Conservation (phyloP, 2,329 filamentous ascomycete species). For the Pseudopyricularia cyperi region DNA sequence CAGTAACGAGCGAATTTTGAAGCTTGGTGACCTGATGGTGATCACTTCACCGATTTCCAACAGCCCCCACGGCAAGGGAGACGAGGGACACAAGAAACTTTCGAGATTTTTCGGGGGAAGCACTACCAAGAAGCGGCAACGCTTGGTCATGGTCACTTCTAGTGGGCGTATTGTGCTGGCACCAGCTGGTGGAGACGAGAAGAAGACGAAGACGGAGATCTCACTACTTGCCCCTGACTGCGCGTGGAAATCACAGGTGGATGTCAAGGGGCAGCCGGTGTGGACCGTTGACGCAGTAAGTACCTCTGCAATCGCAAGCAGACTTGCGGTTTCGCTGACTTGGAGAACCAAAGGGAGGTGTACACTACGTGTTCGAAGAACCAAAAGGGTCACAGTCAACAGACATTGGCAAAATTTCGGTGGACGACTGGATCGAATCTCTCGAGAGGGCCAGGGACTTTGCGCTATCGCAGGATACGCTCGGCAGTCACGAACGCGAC, state of each 20-base stretch:
- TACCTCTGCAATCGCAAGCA: constrained; percentile 11
- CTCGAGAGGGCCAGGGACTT: constrained; percentile 79
- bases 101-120: constrained; percentile 87
- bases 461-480: constrained; percentile 59
- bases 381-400: constrained; percentile 55
- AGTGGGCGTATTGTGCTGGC: constrained; percentile 82
- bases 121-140: constrained; percentile 82
- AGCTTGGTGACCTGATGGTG: constrained; percentile 83
- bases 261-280: constrained; percentile 74
- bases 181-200: constrained; percentile 86
- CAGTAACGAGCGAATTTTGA: constrained; percentile 86
- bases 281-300: constrained; percentile 93
- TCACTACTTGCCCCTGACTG: constrained; percentile 67
- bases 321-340: background rate
- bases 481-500: constrained; percentile 53
- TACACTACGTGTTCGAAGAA: constrained; percentile 89
- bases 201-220: constrained; percentile 86
- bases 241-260: constrained; percentile 66
- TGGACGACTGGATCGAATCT: constrained; percentile 85
- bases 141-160: constrained; percentile 89
- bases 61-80: constrained; percentile 57
- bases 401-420: constrained; percentile 52
- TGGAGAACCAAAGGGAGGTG: constrained; percentile 53
- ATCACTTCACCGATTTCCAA: constrained; percentile 65
- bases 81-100: constrained; percentile 74